Base-by-base conservation (phyloP, 2,329 filamentous ascomycete species). In the Hymenoscyphus scutula region DNA sequence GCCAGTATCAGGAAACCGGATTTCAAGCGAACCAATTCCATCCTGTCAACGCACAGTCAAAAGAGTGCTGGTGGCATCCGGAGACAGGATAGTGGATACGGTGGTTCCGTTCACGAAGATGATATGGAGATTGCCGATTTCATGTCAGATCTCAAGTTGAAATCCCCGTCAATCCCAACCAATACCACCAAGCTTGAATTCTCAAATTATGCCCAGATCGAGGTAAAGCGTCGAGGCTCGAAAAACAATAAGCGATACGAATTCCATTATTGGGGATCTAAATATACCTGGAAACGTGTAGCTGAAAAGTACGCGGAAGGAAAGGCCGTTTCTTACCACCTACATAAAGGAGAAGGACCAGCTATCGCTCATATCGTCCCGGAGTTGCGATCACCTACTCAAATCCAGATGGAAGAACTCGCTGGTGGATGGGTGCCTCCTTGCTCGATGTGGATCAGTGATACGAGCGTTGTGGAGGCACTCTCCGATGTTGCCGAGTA, bases 171-270 rank as follows among this genome's bases (percentile, higher is more conserved):
- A 17, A 62, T 70, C 53, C 85, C 90, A 19, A 90, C 88, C 62
- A 92, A 96, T 75, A 89, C 84, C 38, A 90, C 94, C 74, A 91
- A 92, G 77, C 84, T 99, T 37, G 94, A 98, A 74, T 99, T 97
- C 75, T 96, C 92, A 68, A 99, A 98, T 78, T 99, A 99, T 74
- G 94, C 94, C 1, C 92, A 95, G 70, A 87, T 98, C 48, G 90
- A 97, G 67, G 79, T 99, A 58, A 87, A 84, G 68, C 86, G 91
- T 51, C 82, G 85, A 27, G 89, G 89, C 6, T 79, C 83, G 58
- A 87, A 85, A 68, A 80, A 82, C 53, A 82, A 82, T 66, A 94
- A 92, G 77, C 84, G 86, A 65, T 98, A 97, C 75, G 90, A 92
- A 61, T 97, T 96, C 71, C 89, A 94, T 73, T 97, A 96, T 81